Evolutionary conservation across 805 yeast species (phyloP), one percentile per base, ranked within the genome.

Genomic region (Candida sonorensis): DNA sequence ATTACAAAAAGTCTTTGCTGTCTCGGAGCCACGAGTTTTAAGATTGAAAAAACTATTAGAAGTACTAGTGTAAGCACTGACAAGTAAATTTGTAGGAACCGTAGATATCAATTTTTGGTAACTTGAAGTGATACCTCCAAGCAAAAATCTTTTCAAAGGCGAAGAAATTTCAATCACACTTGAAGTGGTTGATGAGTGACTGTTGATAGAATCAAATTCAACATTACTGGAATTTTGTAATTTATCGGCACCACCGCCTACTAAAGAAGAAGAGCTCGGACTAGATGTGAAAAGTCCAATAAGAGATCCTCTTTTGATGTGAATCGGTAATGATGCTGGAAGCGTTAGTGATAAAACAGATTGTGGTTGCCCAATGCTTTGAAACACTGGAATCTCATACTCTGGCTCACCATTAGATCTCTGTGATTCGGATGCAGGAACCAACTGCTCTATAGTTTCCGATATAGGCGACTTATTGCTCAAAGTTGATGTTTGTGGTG

Each of bases 301-400:
- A 19, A 78, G 47, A 0, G 80, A 62, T 3, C 75, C 71, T 24
- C 64, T 59, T 25, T 67, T 61, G 10, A 75, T 53, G 38, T 61
- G 59, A 2, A 75, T 52, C 0, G 83, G 81, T 1, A 72, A 55
- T 0, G 82, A 75, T 1, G 84, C 76, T 1, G 79, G 77, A n/a
- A 72, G 48, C 1, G 64, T 55, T n/a, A 75, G 50, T 5, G 71
- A 59, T 15, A 75, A 51, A 0, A 74, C 59, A 0, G 75, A 58
- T 15, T 71, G 66, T 2, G 77, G 69, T 5, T 50, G 54, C 6
- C 77, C 79, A 34, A 75, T 44, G 0, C 71, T 56, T 28, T 62
- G 53, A 38, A 72, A 61, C 17, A 52, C 37, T 2, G 66, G 60
- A 3, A 38, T 45, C 15, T 35, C 36, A 5, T 35, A 33, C 7